Evolutionary conservation across 129 eudicot genomes (phyloP), one percentile per base, ranked within the genome.

Genomic region (Escallonia herrerae): DNA sequence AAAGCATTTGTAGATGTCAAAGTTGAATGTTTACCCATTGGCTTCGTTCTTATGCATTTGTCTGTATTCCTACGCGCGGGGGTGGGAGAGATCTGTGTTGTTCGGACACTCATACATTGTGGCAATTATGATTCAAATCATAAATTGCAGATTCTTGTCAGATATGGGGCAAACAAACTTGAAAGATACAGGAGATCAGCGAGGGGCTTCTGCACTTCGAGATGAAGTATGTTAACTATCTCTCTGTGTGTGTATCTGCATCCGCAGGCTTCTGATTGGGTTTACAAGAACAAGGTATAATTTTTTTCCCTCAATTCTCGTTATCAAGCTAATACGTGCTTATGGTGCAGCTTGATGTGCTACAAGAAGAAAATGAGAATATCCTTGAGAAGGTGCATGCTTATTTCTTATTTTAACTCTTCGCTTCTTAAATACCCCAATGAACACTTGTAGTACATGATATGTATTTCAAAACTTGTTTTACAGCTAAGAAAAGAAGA

Each of bases 341-440:
- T 46, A 67, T 68, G 75, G 38, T 78, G 84, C 95, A 93, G 99
- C 87, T 93, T 60, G 99, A 93, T 76, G 83, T 93, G 91, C 86
- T 93, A 63, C 96, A 93, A 77, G 99, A 89, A 70, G 99, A 93
- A 69, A 93, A 93, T 67, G 87, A 86, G 52, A 80, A 76, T 80
- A 67, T 68, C 72, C 85, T 81, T 65, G 86, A 80, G 69, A 93
- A 93, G 99, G 99, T 89, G 46, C 33, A 3, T 57, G 38, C 7
- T 74, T 40, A 38, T 38, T 5, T 14, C 9, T 61, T 45, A 6
- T 43, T 43, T 45, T 45, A n/a, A n/a, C 41, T 45, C 7, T 6
- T 37, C 7, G 4, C 3, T 5, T 40, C 38, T 8, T 43, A 15
- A 71, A 37, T 61, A 9, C 6, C 59, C 54, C 54, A 7, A 49